A percentile compares a stretch with the other conserved stretches of the same genome.
Evolutionary conservation across 768 basidiomycete species (phyloP).

Genomic region (Hygrocybe punicea): DNA sequence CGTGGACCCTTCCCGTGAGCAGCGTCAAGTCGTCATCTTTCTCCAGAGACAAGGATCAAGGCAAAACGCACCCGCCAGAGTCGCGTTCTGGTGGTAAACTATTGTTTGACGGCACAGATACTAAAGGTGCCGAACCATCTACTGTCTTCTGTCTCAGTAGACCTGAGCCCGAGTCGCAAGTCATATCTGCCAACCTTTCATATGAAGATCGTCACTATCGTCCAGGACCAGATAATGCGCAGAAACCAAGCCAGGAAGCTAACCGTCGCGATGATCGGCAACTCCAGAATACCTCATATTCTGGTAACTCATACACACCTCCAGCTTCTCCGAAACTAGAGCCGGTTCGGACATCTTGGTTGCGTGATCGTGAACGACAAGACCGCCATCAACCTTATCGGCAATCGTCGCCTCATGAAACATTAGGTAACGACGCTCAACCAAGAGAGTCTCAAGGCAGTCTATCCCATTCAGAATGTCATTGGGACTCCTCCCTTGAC

Average conservation of each 20-base stretch:
- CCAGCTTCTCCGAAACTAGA: conserved; percentile 29
- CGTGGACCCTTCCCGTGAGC: conserved; percentile 54
- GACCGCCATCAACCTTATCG: conserved; percentile 3
- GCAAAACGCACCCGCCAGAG: neutral
- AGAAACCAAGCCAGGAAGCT: conserved; percentile 18
- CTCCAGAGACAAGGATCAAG: conserved; percentile 3
- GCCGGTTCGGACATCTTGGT: conserved; percentile 23
- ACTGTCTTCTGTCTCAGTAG: conserved; percentile 13
- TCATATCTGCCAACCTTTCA: conserved; percentile 38
- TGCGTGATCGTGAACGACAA: conserved; percentile 21
- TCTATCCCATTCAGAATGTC: conserved; percentile 19
- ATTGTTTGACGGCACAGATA: neutral
- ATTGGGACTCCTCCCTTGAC: conserved; percentile 22
- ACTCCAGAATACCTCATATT: conserved; percentile 11
- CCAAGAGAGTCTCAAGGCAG: neutral
- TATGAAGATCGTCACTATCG: conserved; percentile 67
- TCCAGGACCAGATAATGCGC: conserved; percentile 33
- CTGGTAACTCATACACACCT: conserved; percentile 20
- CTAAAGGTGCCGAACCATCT: neutral
- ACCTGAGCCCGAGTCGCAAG: conserved; percentile 15
- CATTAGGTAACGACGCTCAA: neutral
- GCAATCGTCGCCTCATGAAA: neutral
- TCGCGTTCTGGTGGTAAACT: neutral
- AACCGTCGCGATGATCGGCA: conserved; percentile 23
- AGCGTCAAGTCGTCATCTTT: conserved; percentile 22